Conservation (phyloP, 139 green algal species). For the Chlamydomonas eustigma region DNA sequence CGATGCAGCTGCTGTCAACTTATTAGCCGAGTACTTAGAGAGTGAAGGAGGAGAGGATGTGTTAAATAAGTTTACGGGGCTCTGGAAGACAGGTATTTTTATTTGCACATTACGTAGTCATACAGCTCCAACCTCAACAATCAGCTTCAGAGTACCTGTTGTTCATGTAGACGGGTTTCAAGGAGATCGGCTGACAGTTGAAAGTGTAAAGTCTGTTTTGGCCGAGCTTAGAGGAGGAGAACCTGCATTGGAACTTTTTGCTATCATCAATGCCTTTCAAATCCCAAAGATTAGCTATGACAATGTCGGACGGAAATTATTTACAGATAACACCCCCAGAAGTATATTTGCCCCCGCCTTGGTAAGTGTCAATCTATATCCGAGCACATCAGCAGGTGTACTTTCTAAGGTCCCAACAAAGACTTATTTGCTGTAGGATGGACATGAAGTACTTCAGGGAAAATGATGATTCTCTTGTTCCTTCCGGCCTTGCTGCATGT, state of each 20-base stretch:
- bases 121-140: not conserved
- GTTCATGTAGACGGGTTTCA: constrained; percentile 4
- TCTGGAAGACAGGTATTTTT: constrained; percentile 4
- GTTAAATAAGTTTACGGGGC: not conserved
- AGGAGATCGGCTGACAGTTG: not conserved
- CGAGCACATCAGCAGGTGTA: not conserved
- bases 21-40: constrained; percentile 2
- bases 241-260: constrained; percentile 24
- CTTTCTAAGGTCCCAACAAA: not conserved
- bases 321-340: constrained; percentile 32
- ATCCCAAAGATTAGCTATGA: constrained; percentile 60
- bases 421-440: not conserved
- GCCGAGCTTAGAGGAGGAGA: not conserved
- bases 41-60: not conserved
- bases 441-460: too few relatives aligned
- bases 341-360: constrained; percentile 25
- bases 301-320: constrained; percentile 51
- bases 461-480: not conserved
- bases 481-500: not conserved
- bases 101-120: not conserved
- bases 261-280: constrained; percentile 55
- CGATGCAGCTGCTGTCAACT: constrained; percentile 3
- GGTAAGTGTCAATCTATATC: constrained; percentile 11
- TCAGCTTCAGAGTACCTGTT: not conserved
- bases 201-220: constrained; percentile 7